Base-by-base conservation (phyloP, 257 asterid genomes). In the Ilex aquifolium region DNA sequence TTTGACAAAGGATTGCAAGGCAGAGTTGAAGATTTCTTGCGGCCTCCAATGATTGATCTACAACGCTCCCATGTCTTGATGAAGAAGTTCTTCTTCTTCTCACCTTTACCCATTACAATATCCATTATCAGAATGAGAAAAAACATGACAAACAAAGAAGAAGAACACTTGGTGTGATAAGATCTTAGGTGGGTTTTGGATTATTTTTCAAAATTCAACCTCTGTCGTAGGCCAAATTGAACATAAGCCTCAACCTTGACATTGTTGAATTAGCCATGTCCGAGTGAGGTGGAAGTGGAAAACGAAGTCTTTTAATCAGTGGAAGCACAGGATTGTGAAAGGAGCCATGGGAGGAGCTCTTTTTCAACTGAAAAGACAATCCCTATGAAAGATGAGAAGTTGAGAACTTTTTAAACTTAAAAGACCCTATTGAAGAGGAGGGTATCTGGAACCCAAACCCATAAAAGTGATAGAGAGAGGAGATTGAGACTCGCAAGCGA, bases 151-250 rank as follows among this genome's bases (percentile, higher is more conserved):
- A 21, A 21, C 27, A 21, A 21, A 21, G 27, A 21, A 21, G 0
- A 21, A 21, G 1, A 21, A 21, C 27, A 21, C 27, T 21, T 21
- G 27, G 27, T 0, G 27, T 21, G 27, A 21, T 2, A 5, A 5
- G 11, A 46, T 5, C 3, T 6, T 17, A 17, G 15, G 16, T 2
- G 10, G 48, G 27, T 30, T 13, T 56, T 36, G 8, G 6, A 46
- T 30, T 40, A 32, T 6, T 36, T 36, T 36, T 61, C 13, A 55
- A 27, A 32, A 10, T 48, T 72, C 69, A 72, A 7, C 77, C 77
- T 72, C 73, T 63, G 36, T 67, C 77, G 30, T 63, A 67, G 21
- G 67, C 70, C 65, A 66, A 50, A 66, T 61, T 66, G 30, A 44
- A 58, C 61, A 66, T 42, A 60, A 54, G 51, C 31, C 62, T 62